Percentiles rank a stretch among this genome's conserved stretches.
Conservation (phyloP, 2,329 filamentous ascomycete genomes). For the Bipolaris bicolor region DNA sequence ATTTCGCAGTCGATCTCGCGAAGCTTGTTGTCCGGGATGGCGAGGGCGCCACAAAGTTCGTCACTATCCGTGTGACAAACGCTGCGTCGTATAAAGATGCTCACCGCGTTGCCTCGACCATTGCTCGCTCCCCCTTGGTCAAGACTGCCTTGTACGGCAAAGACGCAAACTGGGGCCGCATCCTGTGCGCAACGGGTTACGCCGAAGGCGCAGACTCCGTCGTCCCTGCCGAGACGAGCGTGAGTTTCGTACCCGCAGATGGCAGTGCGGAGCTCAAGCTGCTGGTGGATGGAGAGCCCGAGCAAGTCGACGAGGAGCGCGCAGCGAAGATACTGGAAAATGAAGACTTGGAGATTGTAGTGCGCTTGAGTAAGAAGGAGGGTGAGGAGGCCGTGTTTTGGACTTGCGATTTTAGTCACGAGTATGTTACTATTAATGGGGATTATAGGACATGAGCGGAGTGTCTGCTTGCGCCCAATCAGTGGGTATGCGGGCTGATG, state of each 20-base stretch:
- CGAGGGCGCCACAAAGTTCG: constrained; percentile 97
- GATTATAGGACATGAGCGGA: constrained; percentile 55
- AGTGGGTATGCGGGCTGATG: no score
- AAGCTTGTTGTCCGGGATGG: constrained; percentile 95
- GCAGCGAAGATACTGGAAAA: constrained; percentile 78
- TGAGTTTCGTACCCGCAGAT: constrained; percentile 79
- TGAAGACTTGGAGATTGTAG: constrained; percentile 78
- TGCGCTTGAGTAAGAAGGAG: constrained; percentile 70
- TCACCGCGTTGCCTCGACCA: constrained; percentile 80
- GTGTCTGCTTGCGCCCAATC: no score
- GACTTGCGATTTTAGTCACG: constrained; percentile 87
- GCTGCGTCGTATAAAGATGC: constrained; percentile 73
- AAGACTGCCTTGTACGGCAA: constrained; percentile 97
- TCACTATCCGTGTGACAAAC: constrained; percentile 84
- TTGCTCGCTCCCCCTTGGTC: constrained; percentile 89
- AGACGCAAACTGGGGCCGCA: constrained; percentile 98
- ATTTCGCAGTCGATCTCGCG: constrained; percentile 82
- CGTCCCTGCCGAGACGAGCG: constrained; percentile 72
- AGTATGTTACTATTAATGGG: constrained; percentile 75
- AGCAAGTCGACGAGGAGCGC: constrained; percentile 75
- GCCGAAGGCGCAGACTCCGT: constrained; percentile 69
- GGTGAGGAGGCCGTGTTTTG: constrained; percentile 70
- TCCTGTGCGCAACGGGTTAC: constrained; percentile 93
- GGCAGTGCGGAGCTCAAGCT: constrained; percentile 78
- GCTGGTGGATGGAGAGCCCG: constrained; percentile 79